Conservation (phyloP, 129 eudicot species). For the Pseudognaphalium luteoalbum region DNA sequence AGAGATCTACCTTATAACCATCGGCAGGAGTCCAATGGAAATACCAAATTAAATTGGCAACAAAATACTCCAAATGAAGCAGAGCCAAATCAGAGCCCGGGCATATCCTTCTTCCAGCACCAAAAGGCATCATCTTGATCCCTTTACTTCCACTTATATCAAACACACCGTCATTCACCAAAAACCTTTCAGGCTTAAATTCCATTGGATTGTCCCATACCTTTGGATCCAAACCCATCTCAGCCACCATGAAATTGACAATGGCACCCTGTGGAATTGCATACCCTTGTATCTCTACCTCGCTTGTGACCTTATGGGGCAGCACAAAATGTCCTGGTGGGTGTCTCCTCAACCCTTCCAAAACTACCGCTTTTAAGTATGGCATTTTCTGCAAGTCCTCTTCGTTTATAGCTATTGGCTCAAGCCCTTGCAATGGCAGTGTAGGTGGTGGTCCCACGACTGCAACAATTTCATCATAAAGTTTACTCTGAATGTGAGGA, state of each 20-base stretch:
- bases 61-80: slow-evolving; percentile 15
- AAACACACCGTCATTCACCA: slow-evolving; percentile 25
- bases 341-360: slow-evolving; percentile 26
- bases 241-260: slow-evolving; percentile 18
- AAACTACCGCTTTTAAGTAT: slow-evolving; percentile 18
- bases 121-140: slow-evolving; percentile 19
- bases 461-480: slow-evolving; percentile 49
- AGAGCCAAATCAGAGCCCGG: slow-evolving; percentile 29
- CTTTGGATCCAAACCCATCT: slow-evolving; percentile 27
- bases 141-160: slow-evolving; percentile 45
- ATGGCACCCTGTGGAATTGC: slow-evolving; percentile 32
- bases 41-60: slow-evolving; percentile 21
- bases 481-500: slow-evolving; percentile 21
- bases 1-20: slow-evolving; percentile 37
- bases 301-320: slow-evolving; percentile 42
- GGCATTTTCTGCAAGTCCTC: slow-evolving; percentile 17
- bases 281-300: slow-evolving; percentile 41
- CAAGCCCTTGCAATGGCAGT: not conserved
- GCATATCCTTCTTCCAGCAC: slow-evolving; percentile 35
- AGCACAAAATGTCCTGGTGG: slow-evolving; percentile 38
- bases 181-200: slow-evolving; percentile 19
- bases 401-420: slow-evolving; percentile 5
- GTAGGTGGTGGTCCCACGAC: slow-evolving; percentile 31
- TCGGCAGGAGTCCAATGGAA: slow-evolving; percentile 13
- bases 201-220: slow-evolving; percentile 10